Conservation (phyloP, 1,284 basidiomycete genomes). For the Puccinia novopanici region DNA sequence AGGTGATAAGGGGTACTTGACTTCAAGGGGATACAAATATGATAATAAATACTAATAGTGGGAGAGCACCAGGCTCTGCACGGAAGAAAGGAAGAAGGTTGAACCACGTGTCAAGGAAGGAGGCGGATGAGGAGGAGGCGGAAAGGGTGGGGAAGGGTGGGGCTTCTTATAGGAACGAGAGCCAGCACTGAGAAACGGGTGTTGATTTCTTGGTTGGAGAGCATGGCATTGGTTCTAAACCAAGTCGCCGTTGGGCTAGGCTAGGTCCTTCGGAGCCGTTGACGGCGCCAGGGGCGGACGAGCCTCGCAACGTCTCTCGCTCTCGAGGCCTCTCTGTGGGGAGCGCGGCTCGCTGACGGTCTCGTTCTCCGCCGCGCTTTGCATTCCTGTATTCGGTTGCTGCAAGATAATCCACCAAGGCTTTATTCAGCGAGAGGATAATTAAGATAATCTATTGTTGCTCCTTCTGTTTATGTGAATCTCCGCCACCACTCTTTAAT, state of each 20-base stretch:
- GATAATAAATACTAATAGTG: constrained; percentile 1
- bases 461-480: too few species aligned
- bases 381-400: too few species aligned
- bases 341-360: not conserved
- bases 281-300: not conserved
- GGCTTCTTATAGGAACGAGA: not conserved
- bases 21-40: constrained; percentile 1
- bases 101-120: constrained; percentile 2
- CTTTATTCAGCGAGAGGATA: too few species aligned
- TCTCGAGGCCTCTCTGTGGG: not conserved
- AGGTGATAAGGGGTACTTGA: constrained; percentile 1
- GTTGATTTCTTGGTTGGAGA: not conserved
- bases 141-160: too few species aligned
- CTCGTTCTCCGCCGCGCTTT: too few species aligned
- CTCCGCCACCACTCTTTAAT: too few species aligned
- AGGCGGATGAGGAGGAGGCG: not conserved
- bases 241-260: not conserved
- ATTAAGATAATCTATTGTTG: too few species aligned
- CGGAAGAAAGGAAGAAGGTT: not conserved
- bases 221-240: not conserved
- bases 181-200: not conserved
- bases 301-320: not conserved
- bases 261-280: not conserved
- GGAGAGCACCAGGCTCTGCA: constrained; percentile 29
- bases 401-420: too few species aligned